Base-by-base conservation (phyloP, 257 asterid species). In the Ligustrum vulgare region DNA sequence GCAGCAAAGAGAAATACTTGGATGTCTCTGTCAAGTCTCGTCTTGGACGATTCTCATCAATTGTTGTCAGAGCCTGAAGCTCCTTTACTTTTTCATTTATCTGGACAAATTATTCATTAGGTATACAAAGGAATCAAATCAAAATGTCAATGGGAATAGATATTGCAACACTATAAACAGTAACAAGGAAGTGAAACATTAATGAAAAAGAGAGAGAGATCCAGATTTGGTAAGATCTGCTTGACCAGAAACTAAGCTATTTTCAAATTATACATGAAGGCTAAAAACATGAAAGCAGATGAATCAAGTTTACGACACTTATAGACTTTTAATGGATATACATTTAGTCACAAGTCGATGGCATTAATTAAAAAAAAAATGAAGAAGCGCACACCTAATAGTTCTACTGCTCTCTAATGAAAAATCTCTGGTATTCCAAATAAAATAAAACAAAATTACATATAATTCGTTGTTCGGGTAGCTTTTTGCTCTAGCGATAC, bases 61-160 rank as follows among this genome's bases (percentile, higher is more conserved):
- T 8, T 73, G 74, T 73, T 75, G 73, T 75, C 79, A 72, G 84
- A 70, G 91, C 83, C 79, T 84, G 89, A 63, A 90, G 86, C 84
- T 87, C 97, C 80, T 76, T 78, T 36, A 94, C 88, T 77, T 90
- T 88, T 78, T 79, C 89, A 72, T 90, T 91, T 76, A 92, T 82
- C 97, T 93, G 84, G 66, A 67, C 54, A 75, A 62, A 75, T 74
- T 60, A 56, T 56, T 47, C 70, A 69, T 72, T 71, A 75, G 63
- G n/a, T 1, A 60, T 10, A 60, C 12, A 2, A 60, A 60, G 60
- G 45, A 56, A 51, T 39, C 67, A 56, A 77, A 79, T 77, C 72
- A 82, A 73, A 60, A 45, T 62, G 45, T 43, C 8, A 69, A 69
- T 2, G 66, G 36, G 43, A 66, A n/a, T 68, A 34, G 18, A 49